A percentile compares a stretch with the other conserved stretches of the same genome.
Evolutionary conservation across 83 land plant genomes (phyloP).

Genomic region (Thuja plicata): DNA sequence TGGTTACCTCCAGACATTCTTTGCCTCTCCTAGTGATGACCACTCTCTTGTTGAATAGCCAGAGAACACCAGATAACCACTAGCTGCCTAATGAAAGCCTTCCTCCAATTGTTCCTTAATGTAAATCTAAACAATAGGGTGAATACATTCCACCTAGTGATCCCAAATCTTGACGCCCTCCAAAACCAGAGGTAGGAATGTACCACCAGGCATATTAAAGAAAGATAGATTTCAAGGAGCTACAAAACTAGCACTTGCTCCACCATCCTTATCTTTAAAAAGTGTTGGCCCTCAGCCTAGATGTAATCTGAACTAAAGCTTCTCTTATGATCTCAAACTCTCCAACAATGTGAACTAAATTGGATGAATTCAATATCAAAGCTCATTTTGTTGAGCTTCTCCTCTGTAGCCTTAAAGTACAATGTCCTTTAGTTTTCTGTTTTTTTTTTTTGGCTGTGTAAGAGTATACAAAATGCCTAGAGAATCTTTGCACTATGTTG

Average conservation of each 20-base stretch:
- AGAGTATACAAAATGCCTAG: no score
- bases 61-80: slow-evolving; percentile 57
- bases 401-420: no score
- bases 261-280: slow-evolving; percentile 59
- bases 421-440: no score
- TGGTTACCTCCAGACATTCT: no score
- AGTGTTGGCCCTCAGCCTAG: slow-evolving; percentile 58
- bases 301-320: slow-evolving; percentile 65
- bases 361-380: no score
- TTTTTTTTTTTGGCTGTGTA: no score
- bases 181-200: slow-evolving; percentile 45
- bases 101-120: slow-evolving; percentile 52
- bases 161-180: slow-evolving; percentile 34
- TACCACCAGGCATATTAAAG: slow-evolving; percentile 31
- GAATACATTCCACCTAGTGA: slow-evolving; percentile 47
- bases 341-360: slow-evolving; percentile 58
- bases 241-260: slow-evolving; percentile 35
- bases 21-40: neutral
- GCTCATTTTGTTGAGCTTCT: no score
- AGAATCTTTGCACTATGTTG: no score
- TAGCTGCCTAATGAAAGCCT: slow-evolving; percentile 27
- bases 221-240: slow-evolving; percentile 52
- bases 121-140: slow-evolving; percentile 38
- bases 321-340: slow-evolving; percentile 66
- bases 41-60: slow-evolving; percentile 48